Conservation (phyloP, 306 rosid species). For the Malus orientalis region DNA sequence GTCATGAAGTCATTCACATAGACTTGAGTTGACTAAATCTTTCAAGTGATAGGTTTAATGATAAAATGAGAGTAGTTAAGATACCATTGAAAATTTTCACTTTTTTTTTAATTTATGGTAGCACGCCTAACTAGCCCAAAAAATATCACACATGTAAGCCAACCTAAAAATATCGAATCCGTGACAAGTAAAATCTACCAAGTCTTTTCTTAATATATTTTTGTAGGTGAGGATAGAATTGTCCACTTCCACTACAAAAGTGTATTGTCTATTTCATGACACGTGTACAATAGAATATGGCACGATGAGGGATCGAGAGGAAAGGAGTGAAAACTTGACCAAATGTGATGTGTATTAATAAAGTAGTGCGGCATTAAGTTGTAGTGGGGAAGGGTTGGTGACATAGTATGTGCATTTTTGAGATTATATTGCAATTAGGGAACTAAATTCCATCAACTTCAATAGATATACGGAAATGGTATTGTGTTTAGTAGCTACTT, state of each 20-base stretch:
- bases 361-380: neutral
- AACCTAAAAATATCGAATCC: neutral
- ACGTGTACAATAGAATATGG: neutral
- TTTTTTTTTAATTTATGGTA: no score
- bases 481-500: no score
- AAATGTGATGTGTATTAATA: neutral
- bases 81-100: no score
- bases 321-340: neutral
- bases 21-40: neutral
- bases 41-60: no score
- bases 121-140: no score
- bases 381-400: conserved; percentile 2
- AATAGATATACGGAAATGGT: no score
- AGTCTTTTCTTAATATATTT: no score
- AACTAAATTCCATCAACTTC: neutral
- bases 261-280: neutral
- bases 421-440: neutral
- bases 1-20: neutral
- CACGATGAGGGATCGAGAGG: neutral
- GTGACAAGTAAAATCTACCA: neutral
- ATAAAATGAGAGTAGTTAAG: no score
- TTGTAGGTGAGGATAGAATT: no score
- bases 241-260: neutral
- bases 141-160: neutral
- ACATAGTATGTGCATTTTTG: no score